Evolutionary conservation across 768 basidiomycete species (phyloP).

Genomic region (Cantharellus cinnabarinus): DNA sequence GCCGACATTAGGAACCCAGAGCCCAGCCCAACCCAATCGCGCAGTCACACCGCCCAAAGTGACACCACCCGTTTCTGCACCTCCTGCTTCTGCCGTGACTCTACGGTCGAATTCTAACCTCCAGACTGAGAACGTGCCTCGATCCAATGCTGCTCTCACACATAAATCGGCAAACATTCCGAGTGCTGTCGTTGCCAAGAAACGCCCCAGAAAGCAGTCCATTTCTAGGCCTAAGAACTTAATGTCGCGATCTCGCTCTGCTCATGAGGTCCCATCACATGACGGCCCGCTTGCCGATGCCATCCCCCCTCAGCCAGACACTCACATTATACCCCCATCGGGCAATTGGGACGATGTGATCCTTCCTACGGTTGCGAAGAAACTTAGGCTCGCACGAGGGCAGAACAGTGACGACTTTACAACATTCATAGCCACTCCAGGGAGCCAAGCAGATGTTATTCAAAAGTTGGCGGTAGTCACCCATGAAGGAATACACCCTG

Average conservation of each 20-base stretch:
- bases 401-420: constrained; percentile 42
- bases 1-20: neutral
- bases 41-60: neutral
- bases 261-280: neutral
- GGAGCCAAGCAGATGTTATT: too few relatives aligned
- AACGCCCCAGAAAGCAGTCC: neutral
- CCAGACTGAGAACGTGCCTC: neutral
- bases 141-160: neutral
- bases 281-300: constrained; percentile 32
- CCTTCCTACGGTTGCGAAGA: constrained; percentile 64
- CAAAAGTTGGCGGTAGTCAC: too few relatives aligned
- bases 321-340: constrained; percentile 22
- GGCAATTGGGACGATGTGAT: constrained; percentile 85
- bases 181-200: neutral
- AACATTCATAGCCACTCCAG: constrained; percentile 14
- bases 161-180: neutral
- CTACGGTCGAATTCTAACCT: neutral
- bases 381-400: constrained; percentile 56
- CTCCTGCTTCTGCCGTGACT: neutral
- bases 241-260: neutral
- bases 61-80: neutral
- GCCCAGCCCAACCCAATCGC: neutral
- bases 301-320: constrained; percentile 69
- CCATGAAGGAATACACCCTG: too few relatives aligned
- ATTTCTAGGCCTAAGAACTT: neutral